These are phyloP conservation scores for Rhynchosporium secalis DNA, from an alignment of 2,329 filamentous ascomycete genomes.

Conservation along the genomic window DNA sequence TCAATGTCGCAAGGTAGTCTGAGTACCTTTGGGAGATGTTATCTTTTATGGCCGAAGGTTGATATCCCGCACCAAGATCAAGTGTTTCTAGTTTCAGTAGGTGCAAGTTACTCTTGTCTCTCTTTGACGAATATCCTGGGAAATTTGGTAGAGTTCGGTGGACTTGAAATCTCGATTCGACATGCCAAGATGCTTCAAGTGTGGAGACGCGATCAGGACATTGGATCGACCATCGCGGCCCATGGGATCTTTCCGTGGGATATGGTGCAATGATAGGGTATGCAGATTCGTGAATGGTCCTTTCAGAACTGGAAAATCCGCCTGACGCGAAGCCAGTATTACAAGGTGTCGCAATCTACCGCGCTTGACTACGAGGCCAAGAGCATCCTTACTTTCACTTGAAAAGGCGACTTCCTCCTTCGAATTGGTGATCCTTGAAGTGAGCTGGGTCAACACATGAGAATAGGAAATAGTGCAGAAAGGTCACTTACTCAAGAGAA, in stretches of 20 bases:
- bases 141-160: not conserved
- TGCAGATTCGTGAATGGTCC: not conserved
- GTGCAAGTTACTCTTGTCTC: not conserved
- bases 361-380: not conserved
- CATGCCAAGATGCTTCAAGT: constrained; percentile 1
- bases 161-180: not conserved
- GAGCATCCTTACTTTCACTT: not conserved
- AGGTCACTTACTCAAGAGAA: not conserved
- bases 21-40: not conserved
- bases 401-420: not conserved
- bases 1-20: constrained; percentile 1
- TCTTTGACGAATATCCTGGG: not conserved
- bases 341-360: not conserved
- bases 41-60: not conserved
- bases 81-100: not conserved
- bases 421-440: not conserved
- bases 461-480: no score
- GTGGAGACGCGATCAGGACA: not conserved
- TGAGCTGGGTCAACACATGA: not conserved
- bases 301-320: not conserved
- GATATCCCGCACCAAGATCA: not conserved
- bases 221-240: not conserved
- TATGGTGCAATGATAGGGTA: not conserved
- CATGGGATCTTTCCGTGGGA: not conserved
- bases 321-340: not conserved